Percentiles rank a stretch among this genome's conserved stretches.
These are phyloP conservation scores for Fusarium sp. DNA, from an alignment of 2,329 filamentous ascomycete species.

Conservation along the genomic window DNA sequence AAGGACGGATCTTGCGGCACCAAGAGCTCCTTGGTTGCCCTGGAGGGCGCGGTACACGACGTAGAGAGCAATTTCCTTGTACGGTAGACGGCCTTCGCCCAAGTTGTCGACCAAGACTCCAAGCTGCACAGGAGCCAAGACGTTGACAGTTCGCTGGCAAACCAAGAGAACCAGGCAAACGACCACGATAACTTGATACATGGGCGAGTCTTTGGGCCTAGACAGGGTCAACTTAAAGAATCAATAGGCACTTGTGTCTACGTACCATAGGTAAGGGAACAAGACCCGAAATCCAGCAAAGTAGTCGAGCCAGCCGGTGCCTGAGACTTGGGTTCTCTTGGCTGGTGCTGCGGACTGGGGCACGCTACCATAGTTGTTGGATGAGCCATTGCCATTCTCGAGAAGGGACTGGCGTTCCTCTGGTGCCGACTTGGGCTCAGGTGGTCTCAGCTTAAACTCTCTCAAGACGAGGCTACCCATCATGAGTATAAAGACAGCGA, in stretches of 20 bases:
- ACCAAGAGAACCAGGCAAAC: slow-evolving; percentile 56
- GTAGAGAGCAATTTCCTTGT: slow-evolving; percentile 57
- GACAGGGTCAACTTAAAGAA: slow-evolving; percentile 14
- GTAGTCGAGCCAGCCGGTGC: slow-evolving; percentile 59
- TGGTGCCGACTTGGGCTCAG: slow-evolving; percentile 43
- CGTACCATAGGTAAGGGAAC: slow-evolving; percentile 60
- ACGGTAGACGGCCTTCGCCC: slow-evolving; percentile 55
- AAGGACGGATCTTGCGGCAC: slow-evolving; percentile 55
- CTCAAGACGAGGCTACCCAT: slow-evolving; percentile 45
- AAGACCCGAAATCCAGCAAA: slow-evolving; percentile 58
- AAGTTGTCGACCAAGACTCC: slow-evolving; percentile 56
- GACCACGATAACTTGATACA: slow-evolving; percentile 56
- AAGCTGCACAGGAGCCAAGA: slow-evolving; percentile 57
- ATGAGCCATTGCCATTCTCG: slow-evolving; percentile 52
- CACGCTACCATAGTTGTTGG: slow-evolving; percentile 46
- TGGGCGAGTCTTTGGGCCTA: slow-evolving; percentile 56
- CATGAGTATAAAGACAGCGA: slow-evolving; percentile 52
- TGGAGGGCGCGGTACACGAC: slow-evolving; percentile 59
- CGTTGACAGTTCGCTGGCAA: slow-evolving; percentile 57
- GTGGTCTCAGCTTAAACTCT: slow-evolving; percentile 47
- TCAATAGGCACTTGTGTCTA: not conserved
- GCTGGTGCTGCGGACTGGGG: slow-evolving; percentile 22
- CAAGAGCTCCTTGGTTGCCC: slow-evolving; percentile 59
- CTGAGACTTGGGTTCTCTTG: slow-evolving; percentile 48
- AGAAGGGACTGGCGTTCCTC: slow-evolving; percentile 55